Evolutionary conservation across 192 early-diverging fungal species (phyloP).

Genomic region (Backusella circina): DNA sequence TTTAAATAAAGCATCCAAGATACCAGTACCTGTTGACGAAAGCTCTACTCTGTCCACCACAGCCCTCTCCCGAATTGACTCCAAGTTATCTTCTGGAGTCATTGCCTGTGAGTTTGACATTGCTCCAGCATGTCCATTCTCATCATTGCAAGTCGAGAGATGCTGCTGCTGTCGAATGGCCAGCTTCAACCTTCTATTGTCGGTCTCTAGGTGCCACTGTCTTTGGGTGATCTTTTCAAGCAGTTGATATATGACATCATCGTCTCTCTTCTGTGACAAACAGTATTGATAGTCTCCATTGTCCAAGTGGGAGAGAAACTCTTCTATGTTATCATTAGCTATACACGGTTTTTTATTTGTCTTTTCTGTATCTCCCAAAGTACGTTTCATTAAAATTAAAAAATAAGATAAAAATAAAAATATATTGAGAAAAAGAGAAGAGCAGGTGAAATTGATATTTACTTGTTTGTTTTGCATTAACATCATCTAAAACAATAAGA

Average conservation of each 20-base stretch:
- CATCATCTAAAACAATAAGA: too few relatives aligned
- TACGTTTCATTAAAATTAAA: background rate
- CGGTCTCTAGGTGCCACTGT: slow-evolving; percentile 13
- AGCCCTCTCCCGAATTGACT: slow-evolving; percentile 3
- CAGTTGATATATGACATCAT: slow-evolving; percentile 1
- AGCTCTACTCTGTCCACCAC: background rate
- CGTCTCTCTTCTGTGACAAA: slow-evolving; percentile 2
- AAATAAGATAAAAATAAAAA: too few relatives aligned
- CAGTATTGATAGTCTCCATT: slow-evolving; percentile 24
- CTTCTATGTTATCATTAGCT: background rate
- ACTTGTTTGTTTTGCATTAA: too few relatives aligned
- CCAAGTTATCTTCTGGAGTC: slow-evolving; percentile 14
- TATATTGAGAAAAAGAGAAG: too few relatives aligned
- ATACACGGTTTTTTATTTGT: background rate
- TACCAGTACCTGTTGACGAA: background rate
- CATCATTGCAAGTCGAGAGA: background rate
- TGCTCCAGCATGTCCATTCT: background rate
- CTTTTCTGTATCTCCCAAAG: background rate
- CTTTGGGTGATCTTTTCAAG: slow-evolving; percentile 14
- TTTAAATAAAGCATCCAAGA: background rate
- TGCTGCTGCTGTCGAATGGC: slow-evolving; percentile 20
- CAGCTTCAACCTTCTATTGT: slow-evolving; percentile 15
- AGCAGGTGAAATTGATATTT: too few relatives aligned
- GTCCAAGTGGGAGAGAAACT: slow-evolving; percentile 8
- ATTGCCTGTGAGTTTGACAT: background rate